Conservation (phyloP, 2,329 filamentous ascomycete species). For the Aspergillus vadensis region DNA sequence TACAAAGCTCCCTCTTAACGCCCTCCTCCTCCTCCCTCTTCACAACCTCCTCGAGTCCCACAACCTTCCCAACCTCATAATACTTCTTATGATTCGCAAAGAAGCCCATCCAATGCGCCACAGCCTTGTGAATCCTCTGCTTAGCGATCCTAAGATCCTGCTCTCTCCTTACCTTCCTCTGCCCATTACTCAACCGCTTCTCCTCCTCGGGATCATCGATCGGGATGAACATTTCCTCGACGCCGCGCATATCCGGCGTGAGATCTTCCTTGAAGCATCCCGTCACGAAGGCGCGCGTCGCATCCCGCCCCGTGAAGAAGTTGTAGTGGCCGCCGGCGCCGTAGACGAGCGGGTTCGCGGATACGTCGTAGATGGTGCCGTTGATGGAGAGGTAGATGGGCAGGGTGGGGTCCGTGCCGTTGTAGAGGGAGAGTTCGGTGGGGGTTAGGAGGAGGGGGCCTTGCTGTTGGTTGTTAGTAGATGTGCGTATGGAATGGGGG, state of each 20-base stretch:
- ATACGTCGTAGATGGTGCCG: constrained; percentile 67
- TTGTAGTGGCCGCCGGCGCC: constrained; percentile 84
- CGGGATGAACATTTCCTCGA: constrained; percentile 79
- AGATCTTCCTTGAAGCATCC: constrained; percentile 88
- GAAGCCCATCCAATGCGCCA: constrained; percentile 82
- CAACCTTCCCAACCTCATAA: constrained; percentile 73
- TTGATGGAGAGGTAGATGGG: constrained; percentile 89
- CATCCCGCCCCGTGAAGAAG: constrained; percentile 84
- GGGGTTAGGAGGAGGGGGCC: constrained; percentile 72
- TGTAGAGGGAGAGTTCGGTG: constrained; percentile 70
- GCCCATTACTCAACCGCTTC: constrained; percentile 35
- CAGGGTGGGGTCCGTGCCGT: constrained; percentile 72
- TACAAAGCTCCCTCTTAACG: constrained; percentile 65
- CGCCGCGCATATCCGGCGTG: constrained; percentile 80
- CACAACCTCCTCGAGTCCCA: constrained; percentile 42
- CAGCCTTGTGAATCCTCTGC: constrained; percentile 64
- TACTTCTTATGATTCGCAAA: constrained; percentile 82
- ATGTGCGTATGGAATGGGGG: too few relatives aligned
- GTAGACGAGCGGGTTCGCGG: constrained; percentile 60
- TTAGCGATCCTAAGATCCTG: constrained; percentile 67
- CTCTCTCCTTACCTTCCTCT: constrained; percentile 57
- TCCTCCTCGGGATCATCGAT: constrained; percentile 60
- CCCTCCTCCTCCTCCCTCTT: constrained; percentile 51
- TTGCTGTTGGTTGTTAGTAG: constrained; percentile 34
- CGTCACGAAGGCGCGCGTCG: constrained; percentile 84